Conservation (phyloP, 1,284 basidiomycete genomes). For the Xerocomus minutiporus region DNA sequence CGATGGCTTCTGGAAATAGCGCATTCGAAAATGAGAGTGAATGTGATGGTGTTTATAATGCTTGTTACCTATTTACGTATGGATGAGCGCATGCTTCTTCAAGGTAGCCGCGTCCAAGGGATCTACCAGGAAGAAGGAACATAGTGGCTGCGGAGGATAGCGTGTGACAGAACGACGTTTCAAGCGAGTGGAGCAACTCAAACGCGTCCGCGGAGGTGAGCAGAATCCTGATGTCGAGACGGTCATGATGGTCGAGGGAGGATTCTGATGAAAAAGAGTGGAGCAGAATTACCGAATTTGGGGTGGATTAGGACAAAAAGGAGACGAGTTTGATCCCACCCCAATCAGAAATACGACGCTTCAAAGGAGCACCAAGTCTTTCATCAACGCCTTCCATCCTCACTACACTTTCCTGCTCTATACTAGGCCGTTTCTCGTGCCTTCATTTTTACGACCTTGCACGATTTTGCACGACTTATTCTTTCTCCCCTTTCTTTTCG, state of each 20-base stretch:
- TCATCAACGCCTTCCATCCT: conserved; percentile 32
- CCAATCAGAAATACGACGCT: conserved; percentile 33
- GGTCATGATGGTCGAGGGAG: background rate
- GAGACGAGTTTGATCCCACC: conserved; percentile 9
- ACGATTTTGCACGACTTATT: conserved; percentile 64
- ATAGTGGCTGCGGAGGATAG: background rate
- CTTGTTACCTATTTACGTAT: conserved; percentile 16
- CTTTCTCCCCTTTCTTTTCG: conserved; percentile 22
- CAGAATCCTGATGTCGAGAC: background rate
- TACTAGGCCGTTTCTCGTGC: conserved; percentile 31
- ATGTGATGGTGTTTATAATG: background rate
- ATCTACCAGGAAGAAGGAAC: too few species aligned
- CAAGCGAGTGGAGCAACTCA: background rate
- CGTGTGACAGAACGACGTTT: background rate
- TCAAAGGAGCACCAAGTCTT: conserved; percentile 29
- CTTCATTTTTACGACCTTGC: conserved; percentile 62
- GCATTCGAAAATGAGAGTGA: background rate
- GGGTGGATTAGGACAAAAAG: conserved; percentile 17
- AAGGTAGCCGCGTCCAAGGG: conserved; percentile 6
- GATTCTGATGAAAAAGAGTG: background rate
- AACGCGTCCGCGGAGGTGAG: background rate
- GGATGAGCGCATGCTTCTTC: background rate
- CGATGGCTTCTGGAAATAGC: background rate
- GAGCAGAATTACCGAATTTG: conserved; percentile 1
- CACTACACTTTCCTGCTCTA: conserved; percentile 33